Percentiles rank a stretch among this genome's conserved stretches.
Evolutionary conservation across 495 filamentous ascomycete genomes (phyloP).

Genomic region (Penicillium paxilli): DNA sequence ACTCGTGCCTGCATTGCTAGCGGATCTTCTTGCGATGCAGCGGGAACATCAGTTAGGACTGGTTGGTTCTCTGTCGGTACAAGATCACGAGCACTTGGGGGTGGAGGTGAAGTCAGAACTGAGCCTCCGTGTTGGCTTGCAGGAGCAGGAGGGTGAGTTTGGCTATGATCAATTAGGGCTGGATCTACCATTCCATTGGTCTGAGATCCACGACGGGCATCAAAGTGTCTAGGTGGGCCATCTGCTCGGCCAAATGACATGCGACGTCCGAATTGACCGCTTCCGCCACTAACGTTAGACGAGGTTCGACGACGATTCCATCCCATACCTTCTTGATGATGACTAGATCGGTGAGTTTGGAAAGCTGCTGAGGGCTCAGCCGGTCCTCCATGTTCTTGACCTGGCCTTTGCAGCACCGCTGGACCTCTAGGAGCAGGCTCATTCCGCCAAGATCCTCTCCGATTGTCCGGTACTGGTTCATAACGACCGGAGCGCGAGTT

Average conservation of each 20-base stretch:
- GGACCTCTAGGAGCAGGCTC: conserved; percentile 71
- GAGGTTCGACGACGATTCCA: conserved; percentile 83
- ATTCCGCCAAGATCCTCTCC: conserved; percentile 65
- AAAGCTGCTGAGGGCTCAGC: conserved; percentile 92
- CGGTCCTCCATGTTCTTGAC: conserved; percentile 58
- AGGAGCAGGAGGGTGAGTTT: conserved; percentile 25
- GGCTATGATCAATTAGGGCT: conserved; percentile 27
- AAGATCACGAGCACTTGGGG: conserved; percentile 45
- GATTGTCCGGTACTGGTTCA: conserved; percentile 79
- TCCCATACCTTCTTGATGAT: conserved; percentile 60
- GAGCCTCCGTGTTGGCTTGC: conserved; percentile 24
- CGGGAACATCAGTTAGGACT: conserved; percentile 25
- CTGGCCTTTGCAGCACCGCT: conserved; percentile 74
- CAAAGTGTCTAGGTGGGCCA: conserved; percentile 43
- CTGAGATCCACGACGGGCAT: conserved; percentile 47
- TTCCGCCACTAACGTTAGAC: conserved; percentile 94
- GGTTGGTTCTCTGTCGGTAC: conserved; percentile 40
- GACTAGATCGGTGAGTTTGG: conserved; percentile 70
- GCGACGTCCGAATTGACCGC: conserved; percentile 64
- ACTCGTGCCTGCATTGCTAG: conserved; percentile 73
- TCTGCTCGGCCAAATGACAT: conserved; percentile 56
- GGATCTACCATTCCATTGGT: conserved; percentile 41
- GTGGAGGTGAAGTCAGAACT: conserved; percentile 49
- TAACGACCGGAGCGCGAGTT: conserved; percentile 94
- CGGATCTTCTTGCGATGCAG: conserved; percentile 53